Evolutionary conservation across 306 rosid genomes (phyloP).

Genomic region (Castanopsis chinensis): DNA sequence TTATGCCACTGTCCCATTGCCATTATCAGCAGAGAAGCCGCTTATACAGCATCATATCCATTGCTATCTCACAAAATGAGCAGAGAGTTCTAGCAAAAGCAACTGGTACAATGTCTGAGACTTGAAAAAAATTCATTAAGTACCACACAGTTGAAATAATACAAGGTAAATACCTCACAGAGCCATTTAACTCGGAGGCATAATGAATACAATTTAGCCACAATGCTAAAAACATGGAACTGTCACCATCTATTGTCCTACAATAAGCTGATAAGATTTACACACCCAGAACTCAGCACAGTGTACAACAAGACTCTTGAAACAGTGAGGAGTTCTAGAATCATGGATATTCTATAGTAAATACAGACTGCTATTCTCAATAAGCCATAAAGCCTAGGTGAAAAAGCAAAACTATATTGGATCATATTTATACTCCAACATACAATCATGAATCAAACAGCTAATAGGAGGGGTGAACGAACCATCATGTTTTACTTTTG

Average conservation of each 20-base stretch:
- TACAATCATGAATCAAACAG: slow-evolving; percentile 24
- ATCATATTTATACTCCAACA: slow-evolving; percentile 29
- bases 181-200: slow-evolving; percentile 58
- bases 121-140: slow-evolving; percentile 19
- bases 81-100: background rate
- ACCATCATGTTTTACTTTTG: slow-evolving; percentile 62
- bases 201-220: slow-evolving; percentile 55
- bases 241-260: slow-evolving; percentile 31
- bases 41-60: too few relatives aligned
- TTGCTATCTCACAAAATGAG: background rate
- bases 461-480: slow-evolving; percentile 7
- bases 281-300: slow-evolving; percentile 46
- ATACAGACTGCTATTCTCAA: slow-evolving; percentile 44
- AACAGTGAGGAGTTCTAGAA: slow-evolving; percentile 38
- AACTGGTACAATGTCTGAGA: background rate
- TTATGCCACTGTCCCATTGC: background rate
- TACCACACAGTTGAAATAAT: slow-evolving; percentile 37
- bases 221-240: slow-evolving; percentile 31
- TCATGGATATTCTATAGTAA: slow-evolving; percentile 42
- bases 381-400: slow-evolving; percentile 51
- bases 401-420: slow-evolving; percentile 61
- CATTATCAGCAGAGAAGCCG: background rate
- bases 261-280: slow-evolving; percentile 53
- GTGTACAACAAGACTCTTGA: slow-evolving; percentile 36
- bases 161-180: slow-evolving; percentile 56